Conservation (phyloP, 148 eudicot species). For the Beta vulgaris region DNA sequence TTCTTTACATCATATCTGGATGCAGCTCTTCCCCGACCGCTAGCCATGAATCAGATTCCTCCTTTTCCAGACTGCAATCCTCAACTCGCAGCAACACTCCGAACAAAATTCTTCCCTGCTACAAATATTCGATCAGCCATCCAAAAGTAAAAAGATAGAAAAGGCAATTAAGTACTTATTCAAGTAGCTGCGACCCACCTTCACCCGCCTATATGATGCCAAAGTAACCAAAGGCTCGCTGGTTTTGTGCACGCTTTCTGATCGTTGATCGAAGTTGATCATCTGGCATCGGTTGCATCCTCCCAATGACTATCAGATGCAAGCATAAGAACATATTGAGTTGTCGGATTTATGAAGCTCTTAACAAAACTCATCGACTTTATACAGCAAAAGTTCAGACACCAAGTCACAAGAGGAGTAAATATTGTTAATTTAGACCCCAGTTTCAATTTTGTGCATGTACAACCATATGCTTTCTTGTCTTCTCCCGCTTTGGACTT, state of each 20-base stretch:
- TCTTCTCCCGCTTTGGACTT: no score
- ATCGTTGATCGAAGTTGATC: conserved; percentile 63
- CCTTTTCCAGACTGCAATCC: conserved; percentile 19
- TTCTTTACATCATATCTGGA: conserved; percentile 34
- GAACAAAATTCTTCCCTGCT: conserved; percentile 82
- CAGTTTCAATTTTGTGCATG: no score
- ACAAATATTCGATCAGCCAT: conserved; percentile 2
- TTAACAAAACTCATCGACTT: neutral
- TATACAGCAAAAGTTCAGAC: neutral
- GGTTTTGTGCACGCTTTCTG: conserved; percentile 49
- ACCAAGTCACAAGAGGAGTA: no score
- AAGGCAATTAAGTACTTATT: neutral
- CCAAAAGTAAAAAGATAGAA: neutral
- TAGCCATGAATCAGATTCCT: conserved; percentile 44
- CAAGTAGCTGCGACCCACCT: conserved; percentile 42
- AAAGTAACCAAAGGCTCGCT: conserved; percentile 89
- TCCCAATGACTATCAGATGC: conserved; percentile 62
- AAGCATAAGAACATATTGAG: conserved; percentile 4
- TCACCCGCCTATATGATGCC: conserved; percentile 79
- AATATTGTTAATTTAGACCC: no score
- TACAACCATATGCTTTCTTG: no score
- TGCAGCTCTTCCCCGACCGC: conserved; percentile 64
- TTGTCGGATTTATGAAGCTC: neutral
- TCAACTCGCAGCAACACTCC: conserved; percentile 68
- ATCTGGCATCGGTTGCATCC: conserved; percentile 98